phyloP scores from a whole-genome alignment of 1,139 yeast species.

The Geotrichum bryndzae region DNA sequence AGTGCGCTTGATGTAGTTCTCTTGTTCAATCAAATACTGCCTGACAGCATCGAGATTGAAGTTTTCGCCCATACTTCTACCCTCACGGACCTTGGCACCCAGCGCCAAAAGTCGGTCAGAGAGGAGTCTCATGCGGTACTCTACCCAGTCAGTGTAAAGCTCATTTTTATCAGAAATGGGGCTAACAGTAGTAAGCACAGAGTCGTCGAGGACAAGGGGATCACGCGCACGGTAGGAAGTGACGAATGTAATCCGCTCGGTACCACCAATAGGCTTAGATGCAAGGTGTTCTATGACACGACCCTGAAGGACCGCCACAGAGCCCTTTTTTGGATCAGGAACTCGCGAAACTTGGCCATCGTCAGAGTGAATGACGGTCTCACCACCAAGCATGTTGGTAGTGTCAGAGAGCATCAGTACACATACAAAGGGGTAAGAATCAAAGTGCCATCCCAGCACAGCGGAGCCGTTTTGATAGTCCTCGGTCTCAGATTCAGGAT shows the following conservation, averaged over 20 bases:
- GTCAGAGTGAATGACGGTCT: conserved; percentile 45
- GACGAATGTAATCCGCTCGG: conserved; percentile 51
- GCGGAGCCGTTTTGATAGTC: conserved; percentile 22
- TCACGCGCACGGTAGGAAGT: conserved; percentile 43
- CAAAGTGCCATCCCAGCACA: conserved; percentile 49
- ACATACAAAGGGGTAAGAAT: conserved; percentile 58
- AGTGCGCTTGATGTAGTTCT: conserved; percentile 8
- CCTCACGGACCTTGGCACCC: conserved; percentile 10
- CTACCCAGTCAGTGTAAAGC: conserved; percentile 43
- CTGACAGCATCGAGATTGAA: conserved; percentile 10
- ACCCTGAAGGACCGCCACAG: conserved; percentile 53
- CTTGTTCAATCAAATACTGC: conserved; percentile 8
- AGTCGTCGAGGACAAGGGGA: conserved; percentile 37
- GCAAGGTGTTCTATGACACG: conserved; percentile 51
- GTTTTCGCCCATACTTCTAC: conserved; percentile 4
- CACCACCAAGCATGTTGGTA: conserved; percentile 53
- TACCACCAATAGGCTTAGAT: conserved; percentile 48
- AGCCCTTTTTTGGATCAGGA: conserved; percentile 49
- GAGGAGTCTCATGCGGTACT: conserved; percentile 37
- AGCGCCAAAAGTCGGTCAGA: conserved; percentile 5
- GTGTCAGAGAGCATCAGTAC: conserved; percentile 57
- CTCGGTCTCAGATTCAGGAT: conserved; percentile 42
- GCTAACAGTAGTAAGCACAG: conserved; percentile 40
- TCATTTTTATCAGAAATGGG: conserved; percentile 38
- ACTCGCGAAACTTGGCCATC: conserved; percentile 43